Evolutionary conservation across 164 flowering plant species (phyloP), one percentile per base, ranked within the genome.

Genomic region (Warburgia ugandensis): DNA sequence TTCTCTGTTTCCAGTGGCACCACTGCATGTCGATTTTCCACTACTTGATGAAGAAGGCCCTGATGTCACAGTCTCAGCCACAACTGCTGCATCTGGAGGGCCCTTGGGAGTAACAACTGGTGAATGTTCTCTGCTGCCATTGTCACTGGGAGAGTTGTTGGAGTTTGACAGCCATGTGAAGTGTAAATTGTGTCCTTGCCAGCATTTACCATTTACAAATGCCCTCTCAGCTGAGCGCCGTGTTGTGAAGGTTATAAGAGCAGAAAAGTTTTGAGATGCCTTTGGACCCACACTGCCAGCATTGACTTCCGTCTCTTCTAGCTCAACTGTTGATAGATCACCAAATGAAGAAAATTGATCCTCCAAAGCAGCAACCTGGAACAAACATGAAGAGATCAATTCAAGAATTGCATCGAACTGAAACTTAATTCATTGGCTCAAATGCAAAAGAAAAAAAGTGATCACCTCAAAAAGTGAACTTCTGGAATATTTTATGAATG

Each of bases 191-290:
- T 81, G 73, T 45, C 84, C 99, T 61, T 77, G 58, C 81, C 86
- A 92, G 70, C 74, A 67, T 77, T 73, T 84, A 29, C 84, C 95
- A 65, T 74, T 74, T 28, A 19, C 39, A 66, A 83, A 88, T 60
- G 99, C 99, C 59, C 52, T 77, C 68, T 92, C 99, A 35, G 99
- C 99, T 26, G 86, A 66, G 11, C 40, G 79, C 5, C 82, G 91
- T 29, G 83, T 73, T 31, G 67, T 52, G 59, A 80, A 92, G 40
- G 55, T 69, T 37, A 88, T 49, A 40, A 60, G 68, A 61, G 82
- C 95, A 25, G 83, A 67, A 54, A 45, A 62, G 19, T 55, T 70
- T 41, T 57, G 56, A 9, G 59, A 54, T 54, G 55, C 32, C 37
- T 59, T 73, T 28, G 70, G 59, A 9, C 37, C 65, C 56, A 44